Conservation (phyloP, 371 early-diverging fungal genomes). For the Blakeslea trispora region DNA sequence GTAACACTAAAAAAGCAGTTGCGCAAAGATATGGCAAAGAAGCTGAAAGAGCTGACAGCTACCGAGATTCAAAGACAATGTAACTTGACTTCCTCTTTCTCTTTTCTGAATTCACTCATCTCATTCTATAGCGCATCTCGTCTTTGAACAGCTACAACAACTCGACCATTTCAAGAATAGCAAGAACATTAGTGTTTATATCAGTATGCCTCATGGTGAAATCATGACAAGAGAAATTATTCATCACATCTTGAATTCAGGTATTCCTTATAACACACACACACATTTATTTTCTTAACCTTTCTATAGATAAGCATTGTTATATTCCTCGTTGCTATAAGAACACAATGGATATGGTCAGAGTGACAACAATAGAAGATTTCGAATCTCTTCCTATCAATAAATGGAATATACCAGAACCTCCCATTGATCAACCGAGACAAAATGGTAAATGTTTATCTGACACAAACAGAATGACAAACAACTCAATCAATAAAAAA, state of each 20-base stretch:
- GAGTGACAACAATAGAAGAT: constrained; percentile 59
- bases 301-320: constrained; percentile 62
- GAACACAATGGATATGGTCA: constrained; percentile 72
- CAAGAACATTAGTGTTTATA: constrained; percentile 62
- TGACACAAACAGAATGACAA: no score
- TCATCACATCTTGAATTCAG: constrained; percentile 45
- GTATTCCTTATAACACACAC: constrained; percentile 5
- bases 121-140: constrained; percentile 40
- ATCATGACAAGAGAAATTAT: constrained; percentile 61
- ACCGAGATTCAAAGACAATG: constrained; percentile 48
- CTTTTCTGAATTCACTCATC: background rate
- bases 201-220: constrained; percentile 66
- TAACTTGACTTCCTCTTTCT: constrained; percentile 8
- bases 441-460: constrained; percentile 61
- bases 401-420: constrained; percentile 72
- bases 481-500: no score
- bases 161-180: constrained; percentile 50
- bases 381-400: constrained; percentile 63
- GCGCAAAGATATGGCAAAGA: constrained; percentile 54
- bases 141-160: constrained; percentile 49
- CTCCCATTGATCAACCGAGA: constrained; percentile 48
- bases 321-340: constrained; percentile 70
- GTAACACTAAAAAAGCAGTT: constrained; percentile 43
- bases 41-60: constrained; percentile 32
- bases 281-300: background rate